Evolutionary conservation across 2,329 filamentous ascomycete genomes (phyloP).

Genomic region (Hirsutella minnesotensis): DNA sequence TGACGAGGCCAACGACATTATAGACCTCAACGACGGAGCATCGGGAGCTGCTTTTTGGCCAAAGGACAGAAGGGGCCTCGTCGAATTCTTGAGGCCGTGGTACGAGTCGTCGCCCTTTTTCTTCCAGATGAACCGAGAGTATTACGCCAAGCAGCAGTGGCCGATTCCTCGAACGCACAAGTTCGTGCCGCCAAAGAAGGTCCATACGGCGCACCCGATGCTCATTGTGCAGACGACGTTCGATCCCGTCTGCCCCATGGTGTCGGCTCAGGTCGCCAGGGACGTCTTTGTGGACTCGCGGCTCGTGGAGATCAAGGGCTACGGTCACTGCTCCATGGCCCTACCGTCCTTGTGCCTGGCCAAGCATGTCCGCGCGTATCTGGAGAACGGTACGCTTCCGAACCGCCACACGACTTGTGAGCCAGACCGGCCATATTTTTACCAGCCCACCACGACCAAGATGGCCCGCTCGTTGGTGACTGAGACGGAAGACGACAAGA

Average conservation of each 20-base stretch:
- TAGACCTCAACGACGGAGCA: constrained; percentile 16
- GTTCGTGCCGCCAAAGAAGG: constrained; percentile 11
- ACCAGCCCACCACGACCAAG: constrained; percentile 9
- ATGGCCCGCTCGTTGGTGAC: neutral
- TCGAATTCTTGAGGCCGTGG: constrained; percentile 21
- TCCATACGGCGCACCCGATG: constrained; percentile 22
- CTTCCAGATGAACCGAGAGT: constrained; percentile 16
- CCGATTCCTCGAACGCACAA: constrained; percentile 15
- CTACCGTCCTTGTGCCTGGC: constrained; percentile 24
- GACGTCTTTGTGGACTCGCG: constrained; percentile 22
- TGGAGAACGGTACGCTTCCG: constrained; percentile 26
- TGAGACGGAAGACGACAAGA: constrained; percentile 4
- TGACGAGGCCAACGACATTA: constrained; percentile 14
- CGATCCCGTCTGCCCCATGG: constrained; percentile 38
- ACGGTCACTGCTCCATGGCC: constrained; percentile 28
- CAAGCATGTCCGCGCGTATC: constrained; percentile 21
- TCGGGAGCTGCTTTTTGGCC: constrained; percentile 17
- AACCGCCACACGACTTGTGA: constrained; percentile 22
- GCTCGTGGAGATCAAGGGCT: constrained; percentile 28
- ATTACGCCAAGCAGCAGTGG: constrained; percentile 19
- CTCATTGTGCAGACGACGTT: constrained; percentile 19
- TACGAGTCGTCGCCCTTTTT: constrained; percentile 20
- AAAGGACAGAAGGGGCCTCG: constrained; percentile 16
- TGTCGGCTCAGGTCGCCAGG: constrained; percentile 23
- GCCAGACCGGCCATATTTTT: constrained; percentile 25